Evolutionary conservation across 345 rosid species (phyloP), one percentile per base, ranked within the genome.

Genomic region (Sisymbrium irio): DNA sequence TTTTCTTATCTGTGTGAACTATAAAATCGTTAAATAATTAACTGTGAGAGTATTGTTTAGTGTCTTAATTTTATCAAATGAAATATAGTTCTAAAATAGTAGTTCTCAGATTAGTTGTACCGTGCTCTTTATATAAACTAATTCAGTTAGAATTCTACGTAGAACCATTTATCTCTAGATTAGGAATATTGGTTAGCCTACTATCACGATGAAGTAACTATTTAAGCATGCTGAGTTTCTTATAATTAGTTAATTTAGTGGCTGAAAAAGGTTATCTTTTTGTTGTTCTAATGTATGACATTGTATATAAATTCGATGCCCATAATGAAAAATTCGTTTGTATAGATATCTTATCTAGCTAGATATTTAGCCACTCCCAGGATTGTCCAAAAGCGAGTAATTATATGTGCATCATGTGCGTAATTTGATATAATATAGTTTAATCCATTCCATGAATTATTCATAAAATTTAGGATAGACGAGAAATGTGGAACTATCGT

Each of bases 231-330:
- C 4, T 37, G 8, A 56, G 10, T 58, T 18, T 37, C 41, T 25
- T 6, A 0, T 25, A 19, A 19, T 18, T 39, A 17, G 27, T 50
- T 60, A 20, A 65, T 18, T 7, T 28, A 67, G 54, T 75, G 53
- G 68, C 62, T 40, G 54, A 39, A 30, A 74, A 66, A 57, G 47
- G 42, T 37, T 46, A 22, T 39, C 5, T 28, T 53, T 46, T 35
- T 4, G 62, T 49, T 46, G 51, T 57, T 65, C 41, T 65, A 66
- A 59, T 40, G 39, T 59, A 67, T 51, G 74, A 20, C 40, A 61
- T 51, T 61, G 9, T 51, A 59, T 46, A 60, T 33, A 61, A 59
- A 61, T 75, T 75, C 64, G 74, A 75, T 67, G 9, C 74, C 64
- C 69, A 60, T 68, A 13, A 41, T 75, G 40, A 5, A 32, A 53